Evolutionary conservation across 441 rosid genomes (phyloP).

Genomic region (Oxalis stricta): DNA sequence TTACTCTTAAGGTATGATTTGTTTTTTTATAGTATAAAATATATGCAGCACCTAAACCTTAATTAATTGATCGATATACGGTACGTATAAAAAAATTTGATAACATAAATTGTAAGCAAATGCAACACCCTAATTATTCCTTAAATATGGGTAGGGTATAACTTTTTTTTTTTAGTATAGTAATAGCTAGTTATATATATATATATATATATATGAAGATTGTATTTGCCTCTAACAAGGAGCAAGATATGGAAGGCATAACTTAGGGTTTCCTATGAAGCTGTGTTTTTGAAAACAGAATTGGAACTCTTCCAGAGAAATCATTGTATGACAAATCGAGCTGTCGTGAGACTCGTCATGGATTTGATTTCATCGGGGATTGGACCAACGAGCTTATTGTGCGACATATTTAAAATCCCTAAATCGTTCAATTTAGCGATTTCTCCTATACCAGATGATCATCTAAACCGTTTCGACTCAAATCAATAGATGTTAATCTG

Average conservation of each 20-base stretch:
- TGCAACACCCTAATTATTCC: too few relatives aligned
- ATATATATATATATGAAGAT: too few relatives aligned
- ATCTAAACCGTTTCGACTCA: conserved; percentile 40
- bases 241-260: conserved; percentile 32
- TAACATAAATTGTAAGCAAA: too few relatives aligned
- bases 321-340: conserved; percentile 68
- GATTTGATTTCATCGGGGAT: conserved; percentile 47
- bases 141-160: too few relatives aligned
- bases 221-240: too few relatives aligned
- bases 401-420: conserved; percentile 48
- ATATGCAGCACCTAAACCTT: too few relatives aligned
- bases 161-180: too few relatives aligned
- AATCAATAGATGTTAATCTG: conserved; percentile 47
- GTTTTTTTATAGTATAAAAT: too few relatives aligned
- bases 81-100: too few relatives aligned
- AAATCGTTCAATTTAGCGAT: conserved; percentile 29
- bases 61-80: too few relatives aligned
- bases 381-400: conserved; percentile 53
- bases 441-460: conserved; percentile 47
- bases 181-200: too few relatives aligned
- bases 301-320: conserved; percentile 44
- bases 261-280: conserved; percentile 53
- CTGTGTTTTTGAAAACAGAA: conserved; percentile 46
- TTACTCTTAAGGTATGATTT: too few relatives aligned
- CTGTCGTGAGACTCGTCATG: conserved; percentile 61